A percentile compares a stretch with the other conserved stretches of the same genome.
Conservation (phyloP, 257 asterid species). For the Salvia hispanica region DNA sequence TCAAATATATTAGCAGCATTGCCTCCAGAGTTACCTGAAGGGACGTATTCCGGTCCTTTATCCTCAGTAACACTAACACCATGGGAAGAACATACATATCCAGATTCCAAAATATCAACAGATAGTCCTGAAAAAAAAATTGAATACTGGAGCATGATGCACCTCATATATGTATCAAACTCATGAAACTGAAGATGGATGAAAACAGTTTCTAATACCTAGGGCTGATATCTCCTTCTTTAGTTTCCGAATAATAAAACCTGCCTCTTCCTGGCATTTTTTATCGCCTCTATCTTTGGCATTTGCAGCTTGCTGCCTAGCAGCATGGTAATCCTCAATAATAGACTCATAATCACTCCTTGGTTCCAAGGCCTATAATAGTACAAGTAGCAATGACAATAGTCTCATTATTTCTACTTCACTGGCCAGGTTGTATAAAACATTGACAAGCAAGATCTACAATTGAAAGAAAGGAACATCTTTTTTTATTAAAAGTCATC, state of each 20-base stretch:
- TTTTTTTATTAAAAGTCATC: slow-evolving; percentile 21
- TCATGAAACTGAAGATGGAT: slow-evolving; percentile 30
- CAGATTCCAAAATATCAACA: slow-evolving; percentile 71
- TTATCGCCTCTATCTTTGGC: slow-evolving; percentile 88
- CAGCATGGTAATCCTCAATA: slow-evolving; percentile 73
- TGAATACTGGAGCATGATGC: slow-evolving; percentile 27
- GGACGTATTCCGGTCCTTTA: slow-evolving; percentile 39
- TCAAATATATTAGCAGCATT: slow-evolving; percentile 35
- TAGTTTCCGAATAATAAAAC: slow-evolving; percentile 69
- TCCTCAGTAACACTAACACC: slow-evolving; percentile 44
- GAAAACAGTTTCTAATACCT: slow-evolving; percentile 55
- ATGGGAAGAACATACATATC: slow-evolving; percentile 51
- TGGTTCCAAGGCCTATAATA: slow-evolving; percentile 59
- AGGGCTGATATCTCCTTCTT: slow-evolving; percentile 80
- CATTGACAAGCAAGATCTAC: slow-evolving; percentile 24
- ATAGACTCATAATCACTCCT: slow-evolving; percentile 60
- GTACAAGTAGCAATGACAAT: slow-evolving; percentile 47
- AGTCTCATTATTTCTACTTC: slow-evolving; percentile 58
- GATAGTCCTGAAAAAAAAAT: slow-evolving; percentile 65
- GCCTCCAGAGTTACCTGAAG: slow-evolving; percentile 41
- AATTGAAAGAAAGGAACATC: slow-evolving; percentile 19
- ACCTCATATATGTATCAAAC: slow-evolving; percentile 23
- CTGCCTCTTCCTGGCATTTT: slow-evolving; percentile 76
- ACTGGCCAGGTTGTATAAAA: slow-evolving; percentile 47
- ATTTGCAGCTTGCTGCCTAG: slow-evolving; percentile 77